Conservation (phyloP, 1,284 basidiomycete species). For the Somion occarium region DNA sequence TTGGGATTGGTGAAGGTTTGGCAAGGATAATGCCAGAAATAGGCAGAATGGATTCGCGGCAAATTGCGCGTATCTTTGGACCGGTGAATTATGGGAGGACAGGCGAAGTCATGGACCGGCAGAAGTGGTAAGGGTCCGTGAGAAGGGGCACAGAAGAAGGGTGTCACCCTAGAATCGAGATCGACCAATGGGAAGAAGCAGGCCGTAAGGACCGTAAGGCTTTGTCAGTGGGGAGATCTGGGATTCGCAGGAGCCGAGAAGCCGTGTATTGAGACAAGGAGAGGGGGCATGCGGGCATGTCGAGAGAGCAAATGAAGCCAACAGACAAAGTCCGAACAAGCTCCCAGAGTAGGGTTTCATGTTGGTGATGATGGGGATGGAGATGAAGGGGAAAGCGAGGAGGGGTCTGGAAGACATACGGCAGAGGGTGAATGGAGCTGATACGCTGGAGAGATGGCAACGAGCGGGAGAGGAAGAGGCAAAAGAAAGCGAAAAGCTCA, state of each 20-base stretch:
- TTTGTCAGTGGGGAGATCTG: background rate
- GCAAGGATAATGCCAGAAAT: background rate
- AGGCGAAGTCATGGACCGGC: background rate
- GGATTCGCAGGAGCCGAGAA: background rate
- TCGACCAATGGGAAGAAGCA: slow-evolving; percentile 2
- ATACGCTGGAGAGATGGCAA: background rate
- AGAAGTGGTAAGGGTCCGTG: slow-evolving; percentile 3
- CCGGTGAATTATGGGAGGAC: slow-evolving; percentile 1
- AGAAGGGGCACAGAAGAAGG: slow-evolving; percentile 1
- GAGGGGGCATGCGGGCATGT: background rate
- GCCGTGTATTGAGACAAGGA: background rate
- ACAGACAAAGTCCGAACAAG: background rate
- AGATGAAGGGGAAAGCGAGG: slow-evolving; percentile 3
- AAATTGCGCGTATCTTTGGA: background rate
- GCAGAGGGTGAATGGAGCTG: background rate
- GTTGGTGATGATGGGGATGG: background rate
- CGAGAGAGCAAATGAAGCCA: background rate
- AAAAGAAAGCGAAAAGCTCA: background rate
- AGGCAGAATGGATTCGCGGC: background rate
- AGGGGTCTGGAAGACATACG: background rate
- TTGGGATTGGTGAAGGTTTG: background rate
- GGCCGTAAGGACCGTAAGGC: background rate
- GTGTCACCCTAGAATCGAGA: slow-evolving; percentile 3
- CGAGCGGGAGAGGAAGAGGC: background rate
- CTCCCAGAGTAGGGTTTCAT: background rate